Evolutionary conservation across 805 yeast species (phyloP).

Genomic region (Ogataea dorogensis): DNA sequence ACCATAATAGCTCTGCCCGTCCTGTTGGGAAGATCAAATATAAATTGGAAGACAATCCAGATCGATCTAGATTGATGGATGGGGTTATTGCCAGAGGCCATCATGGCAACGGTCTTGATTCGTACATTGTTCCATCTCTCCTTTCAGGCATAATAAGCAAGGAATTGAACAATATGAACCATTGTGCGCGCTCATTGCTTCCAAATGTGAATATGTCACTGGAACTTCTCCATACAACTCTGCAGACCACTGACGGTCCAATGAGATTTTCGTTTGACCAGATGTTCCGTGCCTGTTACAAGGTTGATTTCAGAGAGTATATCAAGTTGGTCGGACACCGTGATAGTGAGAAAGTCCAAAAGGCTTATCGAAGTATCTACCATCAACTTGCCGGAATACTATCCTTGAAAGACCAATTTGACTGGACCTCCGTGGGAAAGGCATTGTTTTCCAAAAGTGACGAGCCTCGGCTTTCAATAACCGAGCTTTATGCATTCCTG

Average conservation of each 20-base stretch:
- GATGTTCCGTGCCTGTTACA: constrained; percentile 36
- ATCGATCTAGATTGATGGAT: constrained; percentile 29
- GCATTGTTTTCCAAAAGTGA: constrained; percentile 15
- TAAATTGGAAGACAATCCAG: constrained; percentile 31
- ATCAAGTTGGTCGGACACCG: too few species aligned
- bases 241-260: constrained; percentile 41
- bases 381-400: constrained; percentile 14
- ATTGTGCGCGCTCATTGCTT: constrained; percentile 31
- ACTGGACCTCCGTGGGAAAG: constrained; percentile 29
- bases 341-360: constrained; percentile 16
- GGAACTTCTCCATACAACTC: constrained; percentile 35
- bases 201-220: constrained; percentile 35
- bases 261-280: constrained; percentile 39
- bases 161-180: constrained; percentile 26
- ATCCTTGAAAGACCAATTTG: constrained; percentile 31
- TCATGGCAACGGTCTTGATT: constrained; percentile 20
- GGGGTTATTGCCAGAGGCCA: constrained; percentile 24
- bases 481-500: constrained; percentile 43
- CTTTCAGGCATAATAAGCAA: constrained; percentile 31
- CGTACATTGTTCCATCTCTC: constrained; percentile 34
- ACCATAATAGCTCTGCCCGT: constrained; percentile 11
- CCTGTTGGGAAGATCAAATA: constrained; percentile 36
- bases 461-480: constrained; percentile 20
- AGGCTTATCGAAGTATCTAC: constrained; percentile 29
- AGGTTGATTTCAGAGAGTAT: constrained; percentile 37